Conservation (phyloP, 2,329 filamentous ascomycete species). For the Salinomyces thailandicus region DNA sequence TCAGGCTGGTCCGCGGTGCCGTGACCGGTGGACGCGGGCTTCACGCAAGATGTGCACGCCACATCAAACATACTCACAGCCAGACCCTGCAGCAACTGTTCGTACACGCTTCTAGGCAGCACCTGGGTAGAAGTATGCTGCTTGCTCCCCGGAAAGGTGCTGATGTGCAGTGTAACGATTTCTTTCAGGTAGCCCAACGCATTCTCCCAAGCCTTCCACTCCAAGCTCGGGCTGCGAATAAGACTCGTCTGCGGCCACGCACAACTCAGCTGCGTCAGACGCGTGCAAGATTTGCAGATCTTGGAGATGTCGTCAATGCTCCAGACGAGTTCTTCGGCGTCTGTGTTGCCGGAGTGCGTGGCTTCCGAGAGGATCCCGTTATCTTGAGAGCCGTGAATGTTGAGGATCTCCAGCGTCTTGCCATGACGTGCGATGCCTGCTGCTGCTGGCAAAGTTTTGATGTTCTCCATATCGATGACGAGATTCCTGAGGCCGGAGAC, state of each 20-base stretch:
- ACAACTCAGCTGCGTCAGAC: slow-evolving; percentile 37
- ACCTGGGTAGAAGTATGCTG: slow-evolving; percentile 25
- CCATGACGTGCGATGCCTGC: slow-evolving; percentile 36
- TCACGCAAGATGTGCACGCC: slow-evolving; percentile 2
- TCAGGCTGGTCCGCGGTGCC: background rate
- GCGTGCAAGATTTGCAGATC: slow-evolving; percentile 35
- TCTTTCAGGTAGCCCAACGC: slow-evolving; percentile 22
- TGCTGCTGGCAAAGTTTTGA: slow-evolving; percentile 32
- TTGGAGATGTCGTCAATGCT: slow-evolving; percentile 34
- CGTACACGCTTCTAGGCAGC: slow-evolving; percentile 35
- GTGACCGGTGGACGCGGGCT: background rate
- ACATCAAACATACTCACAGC: slow-evolving; percentile 19
- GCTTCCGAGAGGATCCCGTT: background rate
- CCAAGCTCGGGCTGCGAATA: slow-evolving; percentile 30
- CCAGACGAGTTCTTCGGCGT: slow-evolving; percentile 37
- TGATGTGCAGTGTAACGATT: slow-evolving; percentile 38
- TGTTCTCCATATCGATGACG: slow-evolving; percentile 34
- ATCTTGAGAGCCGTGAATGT: slow-evolving; percentile 31
- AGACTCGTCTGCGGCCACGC: slow-evolving; percentile 38
- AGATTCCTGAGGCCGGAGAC: slow-evolving; percentile 36
- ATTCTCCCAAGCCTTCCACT: slow-evolving; percentile 35
- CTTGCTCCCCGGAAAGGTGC: slow-evolving; percentile 38
- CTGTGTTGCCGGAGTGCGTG: slow-evolving; percentile 8
- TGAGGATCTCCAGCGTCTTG: slow-evolving; percentile 36
- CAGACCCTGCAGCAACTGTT: slow-evolving; percentile 30